Evolutionary conservation across 2,329 filamentous ascomycete genomes (phyloP), one percentile per base, ranked within the genome.

Genomic region (Diaporthe sp.): DNA sequence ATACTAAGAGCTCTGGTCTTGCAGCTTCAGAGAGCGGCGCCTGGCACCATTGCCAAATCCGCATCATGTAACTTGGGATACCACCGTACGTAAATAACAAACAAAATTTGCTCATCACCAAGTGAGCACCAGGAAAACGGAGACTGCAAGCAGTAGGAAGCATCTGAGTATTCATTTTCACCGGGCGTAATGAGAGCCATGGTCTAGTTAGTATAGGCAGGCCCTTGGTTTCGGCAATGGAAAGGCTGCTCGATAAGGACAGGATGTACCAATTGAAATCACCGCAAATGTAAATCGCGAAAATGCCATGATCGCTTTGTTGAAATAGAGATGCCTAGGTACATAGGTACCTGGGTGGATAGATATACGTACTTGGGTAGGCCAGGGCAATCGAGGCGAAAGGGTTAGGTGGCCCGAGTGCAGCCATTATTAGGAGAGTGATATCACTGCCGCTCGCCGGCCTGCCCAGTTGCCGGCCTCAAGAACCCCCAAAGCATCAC

Each of bases 391-490:
- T 59, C 28, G 13, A 34, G 13, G 19, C 49, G 51, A 59, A 59
- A 57, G 51, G 68, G 57, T 51, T 62, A 72, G 57, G 70, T 73
- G 71, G 59, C 71, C 71, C 71, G 49, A 62, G 58, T 57, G 58
- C 65, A 34, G 22, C 46, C 17, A 17, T 22, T 19, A 49, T 39
- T 39, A 39, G 37, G 58, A 31, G 46, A 44, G 71, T 73, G 71
- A 73, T 73, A 62, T 62, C 59, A 73, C 71, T 65, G 46, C 58
- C 70, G 58, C 37, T n/a, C 31, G 58, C 71, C 37, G 49, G 37
- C 44, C 62, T 68, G 46, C 58, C 71, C 31, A 68, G 46, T 57
- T 73, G 53, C 51, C 73, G 71, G 51, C 71, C 42, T 69, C 62
- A 59, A 57, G 34, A 57, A 58, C 46, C 44, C 73, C 73, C 61